phyloP scores from a whole-genome alignment of 2,329 filamentous ascomycete species.

The Thermoascus crustaceus region DNA sequence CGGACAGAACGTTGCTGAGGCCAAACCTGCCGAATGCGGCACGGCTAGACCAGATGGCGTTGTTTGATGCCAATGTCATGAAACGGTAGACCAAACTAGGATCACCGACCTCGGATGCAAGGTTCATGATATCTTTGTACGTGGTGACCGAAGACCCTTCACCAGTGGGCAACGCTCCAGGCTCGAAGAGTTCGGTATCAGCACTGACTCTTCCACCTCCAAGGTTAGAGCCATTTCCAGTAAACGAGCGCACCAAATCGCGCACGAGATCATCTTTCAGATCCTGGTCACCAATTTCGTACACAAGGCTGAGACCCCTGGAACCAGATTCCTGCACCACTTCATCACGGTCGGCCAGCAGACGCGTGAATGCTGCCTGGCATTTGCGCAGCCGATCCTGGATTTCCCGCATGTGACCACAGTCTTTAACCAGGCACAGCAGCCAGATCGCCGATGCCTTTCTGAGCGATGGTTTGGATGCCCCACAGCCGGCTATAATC shows the following conservation, averaged over 20 bases:
- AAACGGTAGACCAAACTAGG: constrained; percentile 96
- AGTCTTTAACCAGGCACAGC: constrained; percentile 83
- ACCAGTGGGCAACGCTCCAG: constrained; percentile 79
- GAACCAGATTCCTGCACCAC: constrained; percentile 94
- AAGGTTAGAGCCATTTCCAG: constrained; percentile 55
- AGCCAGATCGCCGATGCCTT: constrained; percentile 96
- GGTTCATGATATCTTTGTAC: constrained; percentile 91
- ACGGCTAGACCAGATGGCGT: constrained; percentile 93
- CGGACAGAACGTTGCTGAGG: constrained; percentile 81
- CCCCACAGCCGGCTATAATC: constrained; percentile 67
- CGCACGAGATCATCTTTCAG: constrained; percentile 76
- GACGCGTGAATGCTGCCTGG: constrained; percentile 78
- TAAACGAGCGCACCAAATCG: constrained; percentile 84
- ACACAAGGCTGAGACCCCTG: constrained; percentile 81
- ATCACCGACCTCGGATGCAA: constrained; percentile 95
- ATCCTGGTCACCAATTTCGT: constrained; percentile 77
- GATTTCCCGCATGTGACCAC: constrained; percentile 67
- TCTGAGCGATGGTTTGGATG: constrained; percentile 78
- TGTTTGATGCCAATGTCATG: constrained; percentile 94
- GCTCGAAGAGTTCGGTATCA: constrained; percentile 89
- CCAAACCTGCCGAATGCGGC: constrained; percentile 94
- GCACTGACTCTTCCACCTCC: constrained; percentile 69
- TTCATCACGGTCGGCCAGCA: constrained; percentile 82
- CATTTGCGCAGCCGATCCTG: constrained; percentile 67
- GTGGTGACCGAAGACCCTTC: constrained; percentile 86